Conservation (phyloP, 129 eudicot genomes). For the Pittosporum tobira region DNA sequence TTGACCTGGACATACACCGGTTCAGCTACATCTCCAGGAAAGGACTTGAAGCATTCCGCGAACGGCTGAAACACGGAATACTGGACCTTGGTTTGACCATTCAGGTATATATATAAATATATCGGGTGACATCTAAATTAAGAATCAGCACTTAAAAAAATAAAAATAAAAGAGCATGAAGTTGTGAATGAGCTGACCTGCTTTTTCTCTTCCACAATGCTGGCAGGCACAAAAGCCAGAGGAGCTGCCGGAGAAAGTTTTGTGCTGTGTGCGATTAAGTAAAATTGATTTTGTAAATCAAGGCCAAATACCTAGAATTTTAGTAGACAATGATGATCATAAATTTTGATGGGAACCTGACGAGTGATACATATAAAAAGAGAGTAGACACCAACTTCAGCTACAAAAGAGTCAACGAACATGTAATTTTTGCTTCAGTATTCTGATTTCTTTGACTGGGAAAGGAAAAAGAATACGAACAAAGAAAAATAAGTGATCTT, state of each 20-base stretch:
- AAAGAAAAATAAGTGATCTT: too few relatives aligned
- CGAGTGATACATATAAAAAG: background rate
- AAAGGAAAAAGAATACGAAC: too few relatives aligned
- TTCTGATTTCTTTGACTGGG: constrained; percentile 4
- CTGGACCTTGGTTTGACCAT: constrained; percentile 64
- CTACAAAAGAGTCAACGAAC: background rate
- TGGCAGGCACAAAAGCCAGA: constrained; percentile 64
- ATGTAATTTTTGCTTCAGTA: constrained; percentile 8
- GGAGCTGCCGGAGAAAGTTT: constrained; percentile 70
- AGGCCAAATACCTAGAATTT: constrained; percentile 55
- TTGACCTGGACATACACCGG: constrained; percentile 71
- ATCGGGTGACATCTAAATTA: background rate
- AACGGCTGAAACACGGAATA: constrained; percentile 46
- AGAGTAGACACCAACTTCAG: background rate
- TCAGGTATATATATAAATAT: constrained; percentile 28
- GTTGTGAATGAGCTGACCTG: background rate
- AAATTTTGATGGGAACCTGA: constrained; percentile 2
- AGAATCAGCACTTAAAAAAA: too few relatives aligned
- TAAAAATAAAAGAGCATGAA: too few relatives aligned
- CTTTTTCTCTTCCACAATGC: background rate
- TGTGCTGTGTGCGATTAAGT: constrained; percentile 67
- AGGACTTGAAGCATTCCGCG: constrained; percentile 61
- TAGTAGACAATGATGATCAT: constrained; percentile 20
- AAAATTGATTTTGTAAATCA: constrained; percentile 62
- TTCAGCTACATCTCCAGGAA: constrained; percentile 71